Evolutionary conservation across 345 rosid genomes (phyloP), one percentile per base, ranked within the genome.

Genomic region (Rhizophora apiculata): DNA sequence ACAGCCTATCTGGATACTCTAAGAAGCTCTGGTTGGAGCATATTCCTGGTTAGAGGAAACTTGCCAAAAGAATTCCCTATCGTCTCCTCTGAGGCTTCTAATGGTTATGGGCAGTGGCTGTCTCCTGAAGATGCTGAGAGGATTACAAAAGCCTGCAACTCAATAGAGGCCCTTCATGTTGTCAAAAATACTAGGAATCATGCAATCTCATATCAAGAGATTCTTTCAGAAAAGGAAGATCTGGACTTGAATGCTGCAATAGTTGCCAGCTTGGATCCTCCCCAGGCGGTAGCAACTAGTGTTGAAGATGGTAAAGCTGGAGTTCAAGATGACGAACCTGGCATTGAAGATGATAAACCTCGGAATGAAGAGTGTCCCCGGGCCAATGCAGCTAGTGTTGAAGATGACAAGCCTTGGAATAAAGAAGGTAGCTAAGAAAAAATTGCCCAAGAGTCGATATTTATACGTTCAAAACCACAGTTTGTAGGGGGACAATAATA

Each of bases 21-120:
- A 30, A 90, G 85, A 68, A 87, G 96, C 83, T 82, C 78, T 5
- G 96, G 99, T 13, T 95, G 97, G 99, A 95, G 96, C 75, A 92
- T 88, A 65, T 92, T 95, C 84, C 63, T 89, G 26, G 99, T 90
- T 62, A 81, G 92, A 77, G 99, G 99, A 37, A 92, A 84, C 78
- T 92, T 92, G 81, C 96, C 97, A 0, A 87, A 78, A 70, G 96
- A 92, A 78, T 92, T 84, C 62, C 94, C 89, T 9, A 84, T 90
- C 62, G 70, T 88, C 2, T 81, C 89, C 20, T 83, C 92, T 0
- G 99, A 92, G 78, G 89, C 88, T 67, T 81, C 92, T 46, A 92
- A 87, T 66, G 81, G 85, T 60, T 92, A 86, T 5, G 97, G 99
- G 10, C 98, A 90, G 78, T 88, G 96, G 96, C 83, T 95, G 32